Conservation (phyloP, 2,329 filamentous ascomycete genomes). For the Scortechinia acanthostroma region DNA sequence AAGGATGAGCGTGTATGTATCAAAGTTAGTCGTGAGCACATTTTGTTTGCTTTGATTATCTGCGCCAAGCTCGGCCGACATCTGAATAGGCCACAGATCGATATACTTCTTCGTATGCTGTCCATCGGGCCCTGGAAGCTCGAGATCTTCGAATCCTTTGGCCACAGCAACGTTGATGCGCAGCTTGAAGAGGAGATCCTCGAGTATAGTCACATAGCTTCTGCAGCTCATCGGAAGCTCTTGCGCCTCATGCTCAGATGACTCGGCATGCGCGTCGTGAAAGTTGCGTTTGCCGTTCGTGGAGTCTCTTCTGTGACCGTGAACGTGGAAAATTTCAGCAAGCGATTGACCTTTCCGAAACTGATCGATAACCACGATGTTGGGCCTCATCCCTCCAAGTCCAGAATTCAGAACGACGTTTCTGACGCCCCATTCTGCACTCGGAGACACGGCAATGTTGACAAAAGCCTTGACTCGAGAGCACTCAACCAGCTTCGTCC, state of each 20-base stretch:
- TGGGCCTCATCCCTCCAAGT: slow-evolving; percentile 80
- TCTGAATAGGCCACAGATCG: slow-evolving; percentile 87
- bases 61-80: slow-evolving; percentile 75
- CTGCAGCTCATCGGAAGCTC: slow-evolving; percentile 64
- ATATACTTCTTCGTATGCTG: slow-evolving; percentile 68
- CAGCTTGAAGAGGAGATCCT: slow-evolving; percentile 71
- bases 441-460: slow-evolving; percentile 76
- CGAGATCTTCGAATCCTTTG: slow-evolving; percentile 71
- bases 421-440: slow-evolving; percentile 76
- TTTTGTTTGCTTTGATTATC: slow-evolving; percentile 55
- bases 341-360: slow-evolving; percentile 40
- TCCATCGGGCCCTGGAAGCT: slow-evolving; percentile 57
- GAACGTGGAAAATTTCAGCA: slow-evolving; percentile 18
- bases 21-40: slow-evolving; percentile 80
- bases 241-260: too few relatives aligned
- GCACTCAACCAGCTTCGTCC: slow-evolving; percentile 75
- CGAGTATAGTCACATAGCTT: slow-evolving; percentile 75
- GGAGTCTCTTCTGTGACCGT: too few relatives aligned
- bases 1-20: slow-evolving; percentile 80
- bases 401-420: slow-evolving; percentile 78
- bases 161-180: slow-evolving; percentile 80
- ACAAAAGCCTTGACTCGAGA: slow-evolving; percentile 85
- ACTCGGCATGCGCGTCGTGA: background rate
- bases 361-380: slow-evolving; percentile 72
- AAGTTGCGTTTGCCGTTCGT: slow-evolving; percentile 14